Base-by-base conservation (phyloP, 768 basidiomycete genomes). In the Mycena metata region DNA sequence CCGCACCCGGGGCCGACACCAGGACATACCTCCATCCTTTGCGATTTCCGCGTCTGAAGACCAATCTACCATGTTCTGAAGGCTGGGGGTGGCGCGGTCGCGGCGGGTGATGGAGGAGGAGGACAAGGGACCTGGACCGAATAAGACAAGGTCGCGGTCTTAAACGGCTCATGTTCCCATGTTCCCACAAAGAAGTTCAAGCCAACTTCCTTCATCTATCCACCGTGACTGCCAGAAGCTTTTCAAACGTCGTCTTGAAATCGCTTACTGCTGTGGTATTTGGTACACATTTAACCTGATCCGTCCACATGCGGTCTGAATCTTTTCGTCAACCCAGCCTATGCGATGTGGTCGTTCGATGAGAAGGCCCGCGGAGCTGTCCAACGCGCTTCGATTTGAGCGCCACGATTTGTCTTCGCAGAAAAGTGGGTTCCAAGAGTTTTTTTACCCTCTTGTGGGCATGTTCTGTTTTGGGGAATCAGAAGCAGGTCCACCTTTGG, bases 41-140 rank as follows among this genome's bases (percentile, higher is more conserved):
- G 70, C 70, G 42, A 90, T 73, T 76, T 88, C 87, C 3, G 74
- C 76, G 35, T 73, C 72, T 13, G 89, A 88, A 64, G 80, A 79
- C 89, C 89, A 90, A 74, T 89, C 80, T 67, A 86, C 85, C 89
- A 90, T 90, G 45, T 61, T 77, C 73, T 62, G 23, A 46, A 12
- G 17, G 49, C 15, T 16, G 49, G 26, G 26, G 30, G 49, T 30
- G 30, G 49, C 17, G 26, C 26, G 43, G 26, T 30, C 39, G 39
- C 15, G 39, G 55, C 19, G 36, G 39, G 56, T 30, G 51, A 60
- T 54, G 60, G 67, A 59, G 72, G 60, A 70, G 59, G 43, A n/a
- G 60, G 66, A 58, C 69, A 52, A 56, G 52, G 71, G 75, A 43
- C 61, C 60, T 67, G 66, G 49, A 36, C 51, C 21, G 46, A 46